Base-by-base conservation (phyloP, 2,329 filamentous ascomycete species). In the Furcasterigmium furcatum region DNA sequence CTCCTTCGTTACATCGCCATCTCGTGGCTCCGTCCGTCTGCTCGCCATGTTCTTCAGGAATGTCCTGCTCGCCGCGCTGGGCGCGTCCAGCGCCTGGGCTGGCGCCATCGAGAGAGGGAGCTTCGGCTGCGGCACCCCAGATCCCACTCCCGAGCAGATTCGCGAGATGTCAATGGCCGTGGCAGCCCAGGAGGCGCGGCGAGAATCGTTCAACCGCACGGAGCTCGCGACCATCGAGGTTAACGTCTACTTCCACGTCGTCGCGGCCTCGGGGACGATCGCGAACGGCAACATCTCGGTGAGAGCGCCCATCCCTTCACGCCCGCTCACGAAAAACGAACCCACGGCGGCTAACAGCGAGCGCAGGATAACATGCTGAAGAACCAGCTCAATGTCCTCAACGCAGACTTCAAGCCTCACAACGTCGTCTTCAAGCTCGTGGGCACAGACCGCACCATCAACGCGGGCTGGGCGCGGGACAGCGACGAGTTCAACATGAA, bases 231-330 rank as follows among this genome's bases (percentile, higher is more conserved):
- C 51, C 34, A 53, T 64, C 52, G 60, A 60, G 52, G 54, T 72
- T 32, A 66, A 70, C 46, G 63, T 65, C 38, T 67, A 68, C 52
- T 63, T 68, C 52, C 65, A 68, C 53, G 58, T 68, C 18, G 57
- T 68, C 42, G 59, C 66, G n/a, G 47, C 56, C 4, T 60, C 58
- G 10, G 54, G 39, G n/a, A 51, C 55, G 3, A 43, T 55, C 16
- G 48, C 46, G 25, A 64, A 58, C 35, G 65, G 65, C 20, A 67
- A 66, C 44, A 43, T 67, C 38, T 65, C 59, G 9, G 64, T 67
- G 55, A 55, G 61, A 18, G 12, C 30, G 5, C n/a, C n/a, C 18
- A 12, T 20, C 34, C 4, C 7, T 55, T 24, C 18, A 32, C n/a
- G 34, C 13, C n/a, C n/a, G n/a, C n/a, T n/a, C 34, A 12, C 5